phyloP scores from a whole-genome alignment of 2,329 filamentous ascomycete species.

The Cladorrhinum sp. region DNA sequence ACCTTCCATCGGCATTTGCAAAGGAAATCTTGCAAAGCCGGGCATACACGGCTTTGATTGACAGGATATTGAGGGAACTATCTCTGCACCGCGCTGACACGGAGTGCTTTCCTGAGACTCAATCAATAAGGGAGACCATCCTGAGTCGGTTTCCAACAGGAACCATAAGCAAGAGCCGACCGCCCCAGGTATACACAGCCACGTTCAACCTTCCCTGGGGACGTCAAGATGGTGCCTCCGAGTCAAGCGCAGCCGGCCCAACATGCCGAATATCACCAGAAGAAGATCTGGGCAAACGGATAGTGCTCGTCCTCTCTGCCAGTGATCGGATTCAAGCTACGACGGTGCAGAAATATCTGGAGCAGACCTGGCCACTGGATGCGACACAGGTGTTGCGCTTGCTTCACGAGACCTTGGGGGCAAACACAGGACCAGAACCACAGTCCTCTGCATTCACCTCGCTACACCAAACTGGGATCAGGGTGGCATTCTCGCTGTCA shows the following conservation, averaged over 20 bases:
- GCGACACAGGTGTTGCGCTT: not conserved
- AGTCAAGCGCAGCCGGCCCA: not conserved
- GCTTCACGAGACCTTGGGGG: not conserved
- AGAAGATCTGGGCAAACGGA: not conserved
- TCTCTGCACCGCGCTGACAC: not conserved
- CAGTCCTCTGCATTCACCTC: not conserved
- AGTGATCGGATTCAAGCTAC: not conserved
- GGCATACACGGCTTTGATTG: not conserved
- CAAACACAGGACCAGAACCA: not conserved
- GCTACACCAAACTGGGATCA: not conserved
- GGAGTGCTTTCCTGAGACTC: not conserved
- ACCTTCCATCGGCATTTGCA: not conserved
- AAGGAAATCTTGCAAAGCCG: not conserved
- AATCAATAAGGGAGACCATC: not conserved
- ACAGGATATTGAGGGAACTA: not conserved
- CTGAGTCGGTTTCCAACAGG: not conserved
- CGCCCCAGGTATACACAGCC: not conserved
- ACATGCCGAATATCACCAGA: not conserved
- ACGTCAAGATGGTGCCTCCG: not conserved
- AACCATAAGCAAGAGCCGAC: not conserved
- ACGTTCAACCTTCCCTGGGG: not conserved
- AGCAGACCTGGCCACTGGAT: not conserved
- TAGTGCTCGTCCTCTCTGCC: not conserved
- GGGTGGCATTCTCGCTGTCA: not conserved
- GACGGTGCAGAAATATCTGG: not conserved